Evolutionary conservation across 1,284 basidiomycete genomes (phyloP).

Genomic region (Microbotryum lychnidis-dioicae): DNA sequence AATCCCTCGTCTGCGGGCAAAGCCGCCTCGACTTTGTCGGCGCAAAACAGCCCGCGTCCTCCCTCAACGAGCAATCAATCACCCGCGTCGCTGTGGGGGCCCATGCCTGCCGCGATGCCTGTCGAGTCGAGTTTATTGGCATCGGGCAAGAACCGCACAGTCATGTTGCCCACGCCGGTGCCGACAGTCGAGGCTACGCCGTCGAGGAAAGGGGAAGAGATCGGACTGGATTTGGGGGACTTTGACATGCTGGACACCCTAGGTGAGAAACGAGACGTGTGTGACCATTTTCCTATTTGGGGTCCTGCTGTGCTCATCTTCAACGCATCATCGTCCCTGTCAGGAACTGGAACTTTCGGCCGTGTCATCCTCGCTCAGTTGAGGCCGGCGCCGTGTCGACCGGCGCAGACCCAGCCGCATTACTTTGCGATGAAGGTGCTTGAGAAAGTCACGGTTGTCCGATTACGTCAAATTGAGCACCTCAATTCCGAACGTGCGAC

Average conservation of each 20-base stretch:
- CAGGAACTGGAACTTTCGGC: conserved; percentile 36
- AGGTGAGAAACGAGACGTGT: conserved; percentile 16
- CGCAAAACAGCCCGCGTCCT: background rate
- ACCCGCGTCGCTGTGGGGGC: too few species aligned
- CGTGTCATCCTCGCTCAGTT: conserved; percentile 32
- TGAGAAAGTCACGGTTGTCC: conserved; percentile 47
- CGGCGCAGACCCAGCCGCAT: conserved; percentile 23
- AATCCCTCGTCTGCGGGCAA: background rate
- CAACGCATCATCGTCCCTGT: background rate
- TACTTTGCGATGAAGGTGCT: conserved; percentile 45
- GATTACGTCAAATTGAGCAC: conserved; percentile 51
- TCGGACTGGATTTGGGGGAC: conserved; percentile 32
- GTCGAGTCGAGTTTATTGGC: too few species aligned
- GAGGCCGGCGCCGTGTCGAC: conserved; percentile 15
- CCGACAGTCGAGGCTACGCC: conserved; percentile 5
- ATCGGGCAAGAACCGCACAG: background rate
- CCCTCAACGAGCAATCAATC: too few species aligned
- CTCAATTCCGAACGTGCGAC: conserved; percentile 50
- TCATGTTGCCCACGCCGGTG: background rate
- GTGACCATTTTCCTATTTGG: background rate
- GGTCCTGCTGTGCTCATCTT: background rate
- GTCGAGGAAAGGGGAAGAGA: conserved; percentile 27
- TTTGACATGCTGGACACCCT: conserved; percentile 36
- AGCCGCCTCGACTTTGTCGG: background rate
- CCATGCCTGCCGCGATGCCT: too few species aligned